Base-by-base conservation (phyloP, 768 basidiomycete species). In the Dioszegia crocea region DNA sequence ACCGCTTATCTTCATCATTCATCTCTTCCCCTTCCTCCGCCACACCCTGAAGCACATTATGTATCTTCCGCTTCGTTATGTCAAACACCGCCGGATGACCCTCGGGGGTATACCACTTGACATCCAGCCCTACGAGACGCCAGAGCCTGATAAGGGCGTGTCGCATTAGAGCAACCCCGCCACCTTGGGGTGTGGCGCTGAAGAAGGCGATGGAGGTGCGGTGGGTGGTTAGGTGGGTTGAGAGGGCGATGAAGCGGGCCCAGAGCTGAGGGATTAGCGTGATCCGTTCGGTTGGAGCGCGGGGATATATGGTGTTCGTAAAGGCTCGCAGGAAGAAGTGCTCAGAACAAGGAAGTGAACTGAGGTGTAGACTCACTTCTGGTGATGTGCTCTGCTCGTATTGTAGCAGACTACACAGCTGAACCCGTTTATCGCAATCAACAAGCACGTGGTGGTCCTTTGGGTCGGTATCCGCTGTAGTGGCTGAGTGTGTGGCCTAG, bases 161-260 rank as follows among this genome's bases (percentile, higher is more conserved):
- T 66, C 92, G 85, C 91, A 97, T 94, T 83, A 97, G 84, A 41
- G 93, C 93, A 61, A 97, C 93, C 74, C 93, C 92, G 73, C 92
- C 91, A 85, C 74, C 92, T 80, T 94, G 91, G 11, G 92, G 92
- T 5, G 93, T 97, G 10, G 90, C 91, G 27, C 88, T 91, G 79
- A 94, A 94, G 83, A 94, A 94, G 23, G 86, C 87, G 63, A 94
- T 88, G 77, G 88, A 90, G 74, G 89, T 80, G 62, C 91, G 87
- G 79, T 88, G 89, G 76, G 88, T 85, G 57, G 86, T 85, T 41
- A 96, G 82, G 71, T 91, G 90, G 49, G 88, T 85, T 4, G 88
- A 87, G 45, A 91, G 85, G 68, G 88, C 87, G 73, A 79, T 81
- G 59, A 93, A 88, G 0, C 88, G 83, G 63, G 85, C 86, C 89